These are phyloP conservation scores for Laetiporus sulphureus DNA, from an alignment of 1,284 basidiomycete species.

Conservation along the genomic window DNA sequence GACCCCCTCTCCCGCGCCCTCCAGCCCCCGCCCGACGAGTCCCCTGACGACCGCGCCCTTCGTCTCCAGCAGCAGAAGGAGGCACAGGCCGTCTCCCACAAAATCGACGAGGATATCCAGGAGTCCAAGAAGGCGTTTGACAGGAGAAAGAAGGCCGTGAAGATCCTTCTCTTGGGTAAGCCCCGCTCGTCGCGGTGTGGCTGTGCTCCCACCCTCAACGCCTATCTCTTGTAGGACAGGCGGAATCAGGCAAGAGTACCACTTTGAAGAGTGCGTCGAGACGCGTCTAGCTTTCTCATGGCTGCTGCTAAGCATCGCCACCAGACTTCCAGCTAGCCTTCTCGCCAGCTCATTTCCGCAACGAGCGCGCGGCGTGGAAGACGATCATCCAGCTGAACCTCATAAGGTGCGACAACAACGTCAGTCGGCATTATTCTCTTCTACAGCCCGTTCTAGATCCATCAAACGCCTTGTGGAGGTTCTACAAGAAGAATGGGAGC, in stretches of 20 bases:
- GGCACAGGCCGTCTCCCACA: constrained; percentile 36
- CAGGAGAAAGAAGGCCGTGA: constrained; percentile 49
- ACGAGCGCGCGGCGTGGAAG: constrained; percentile 52
- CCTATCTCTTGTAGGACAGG: constrained; percentile 40
- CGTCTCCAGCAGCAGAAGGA: constrained; percentile 38
- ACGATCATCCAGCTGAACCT: constrained; percentile 63
- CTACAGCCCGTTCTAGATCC: constrained; percentile 30
- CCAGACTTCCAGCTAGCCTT: constrained; percentile 64
- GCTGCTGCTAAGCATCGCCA: background rate
- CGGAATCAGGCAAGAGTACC: constrained; percentile 67
- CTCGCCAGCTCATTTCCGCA: constrained; percentile 51
- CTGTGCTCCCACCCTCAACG: background rate
- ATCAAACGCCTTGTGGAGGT: constrained; percentile 46
- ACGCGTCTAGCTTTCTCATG: background rate
- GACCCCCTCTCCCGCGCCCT: constrained; percentile 28
- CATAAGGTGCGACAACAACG: constrained; percentile 39
- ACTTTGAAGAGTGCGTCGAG: constrained; percentile 51
- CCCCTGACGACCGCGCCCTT: constrained; percentile 33
- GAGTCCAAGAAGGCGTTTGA: constrained; percentile 45
- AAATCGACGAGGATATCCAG: constrained; percentile 52
- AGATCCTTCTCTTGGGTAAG: constrained; percentile 57
- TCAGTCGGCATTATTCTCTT: background rate
- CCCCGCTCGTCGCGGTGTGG: background rate
- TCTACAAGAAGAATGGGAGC: constrained; percentile 43
- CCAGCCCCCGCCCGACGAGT: constrained; percentile 36